phyloP scores from a whole-genome alignment of 257 asterid species.

The Hygrophila difformis region DNA sequence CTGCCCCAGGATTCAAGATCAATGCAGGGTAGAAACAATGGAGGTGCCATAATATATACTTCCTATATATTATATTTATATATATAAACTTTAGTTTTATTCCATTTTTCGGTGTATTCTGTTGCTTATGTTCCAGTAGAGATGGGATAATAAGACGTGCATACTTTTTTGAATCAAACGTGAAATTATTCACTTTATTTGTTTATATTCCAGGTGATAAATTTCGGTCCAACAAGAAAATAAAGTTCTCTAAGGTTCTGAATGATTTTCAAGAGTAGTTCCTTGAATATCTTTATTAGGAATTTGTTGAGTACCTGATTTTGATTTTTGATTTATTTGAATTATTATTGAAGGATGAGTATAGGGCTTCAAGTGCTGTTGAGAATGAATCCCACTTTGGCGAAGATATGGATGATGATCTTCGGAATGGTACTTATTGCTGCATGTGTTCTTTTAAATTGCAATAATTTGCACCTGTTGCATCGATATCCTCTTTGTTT shows the following conservation, averaged over 20 bases:
- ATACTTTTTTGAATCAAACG: too few relatives aligned
- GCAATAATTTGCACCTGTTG: background rate
- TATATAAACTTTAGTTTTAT: too few relatives aligned
- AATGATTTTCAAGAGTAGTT: background rate
- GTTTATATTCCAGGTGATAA: conserved; percentile 79
- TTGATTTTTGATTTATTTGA: background rate
- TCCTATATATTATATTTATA: too few relatives aligned
- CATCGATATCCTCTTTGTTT: background rate
- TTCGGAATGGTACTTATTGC: conserved; percentile 45
- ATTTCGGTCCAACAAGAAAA: conserved; percentile 60
- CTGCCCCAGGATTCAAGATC: too few relatives aligned
- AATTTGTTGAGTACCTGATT: background rate
- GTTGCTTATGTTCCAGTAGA: too few relatives aligned
- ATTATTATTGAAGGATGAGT: conserved; percentile 46
- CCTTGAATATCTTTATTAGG: background rate
- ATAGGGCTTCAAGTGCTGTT: conserved; percentile 31
- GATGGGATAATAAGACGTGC: too few relatives aligned
- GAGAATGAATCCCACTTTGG: conserved; percentile 33
- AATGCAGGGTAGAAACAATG: too few relatives aligned
- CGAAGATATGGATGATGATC: conserved; percentile 60
- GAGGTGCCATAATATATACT: too few relatives aligned
- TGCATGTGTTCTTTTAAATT: background rate
- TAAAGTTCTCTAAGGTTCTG: conserved; percentile 60
- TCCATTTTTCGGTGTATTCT: too few relatives aligned
- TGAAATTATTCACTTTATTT: too few relatives aligned